phyloP scores from a whole-genome alignment of 352 stramenopile genomes.

The Pythium dissimile region DNA sequence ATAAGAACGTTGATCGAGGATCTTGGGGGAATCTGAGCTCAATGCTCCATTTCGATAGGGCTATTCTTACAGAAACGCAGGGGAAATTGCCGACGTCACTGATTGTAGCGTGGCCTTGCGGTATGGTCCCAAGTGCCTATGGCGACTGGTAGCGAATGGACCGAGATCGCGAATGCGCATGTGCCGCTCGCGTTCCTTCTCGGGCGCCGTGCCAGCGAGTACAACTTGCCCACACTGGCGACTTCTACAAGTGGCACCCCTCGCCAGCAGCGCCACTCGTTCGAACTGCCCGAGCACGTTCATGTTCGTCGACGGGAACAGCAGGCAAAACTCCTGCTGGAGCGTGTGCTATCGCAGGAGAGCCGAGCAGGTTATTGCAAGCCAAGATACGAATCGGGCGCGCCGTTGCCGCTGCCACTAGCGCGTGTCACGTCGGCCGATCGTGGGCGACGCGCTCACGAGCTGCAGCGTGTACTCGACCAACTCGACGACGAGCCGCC shows the following conservation, averaged over 20 bases:
- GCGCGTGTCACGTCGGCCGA: slow-evolving; percentile 10
- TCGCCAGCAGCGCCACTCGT: no score
- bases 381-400: neutral
- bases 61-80: no score
- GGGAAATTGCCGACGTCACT: no score
- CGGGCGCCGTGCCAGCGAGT: slow-evolving; percentile 38
- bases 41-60: no score
- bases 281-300: no score
- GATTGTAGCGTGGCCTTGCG: no score
- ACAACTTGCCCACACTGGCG: slow-evolving; percentile 21
- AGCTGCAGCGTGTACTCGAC: slow-evolving; percentile 10
- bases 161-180: slow-evolving; percentile 40
- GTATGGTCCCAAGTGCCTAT: no score
- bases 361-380: neutral
- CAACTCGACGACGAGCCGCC: no score
- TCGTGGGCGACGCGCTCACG: neutral
- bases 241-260: no score
- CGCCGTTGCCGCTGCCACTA: slow-evolving; percentile 1
- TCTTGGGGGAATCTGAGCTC: no score
- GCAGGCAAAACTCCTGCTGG: slow-evolving; percentile 33
- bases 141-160: neutral
- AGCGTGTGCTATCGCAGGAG: slow-evolving; percentile 27
- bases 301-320: slow-evolving; percentile 34
- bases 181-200: slow-evolving; percentile 71
- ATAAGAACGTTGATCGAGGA: no score